Evolutionary conservation across 2,329 filamentous ascomycete species (phyloP).

Genomic region (Tolypocladium endophyticum): DNA sequence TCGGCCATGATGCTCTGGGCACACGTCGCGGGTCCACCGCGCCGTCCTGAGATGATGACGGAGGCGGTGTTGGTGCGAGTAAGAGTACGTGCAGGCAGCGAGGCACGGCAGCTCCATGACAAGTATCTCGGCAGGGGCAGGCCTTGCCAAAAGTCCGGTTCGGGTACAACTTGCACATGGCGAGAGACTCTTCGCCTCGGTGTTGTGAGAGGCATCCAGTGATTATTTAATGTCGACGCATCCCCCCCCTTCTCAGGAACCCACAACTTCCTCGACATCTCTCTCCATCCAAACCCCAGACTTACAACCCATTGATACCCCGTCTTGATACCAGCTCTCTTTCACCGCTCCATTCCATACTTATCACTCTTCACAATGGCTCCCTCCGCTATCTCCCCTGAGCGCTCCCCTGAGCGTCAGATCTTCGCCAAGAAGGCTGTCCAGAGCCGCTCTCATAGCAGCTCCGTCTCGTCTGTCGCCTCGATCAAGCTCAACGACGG

Average conservation of each 20-base stretch:
- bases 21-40: constrained; percentile 7
- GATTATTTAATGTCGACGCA: constrained; percentile 9
- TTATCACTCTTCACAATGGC: constrained; percentile 16
- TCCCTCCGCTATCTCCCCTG: constrained; percentile 23
- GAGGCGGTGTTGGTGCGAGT: constrained; percentile 11
- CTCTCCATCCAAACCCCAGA: background rate
- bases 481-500: constrained; percentile 61
- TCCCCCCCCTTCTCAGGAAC: background rate
- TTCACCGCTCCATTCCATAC: background rate
- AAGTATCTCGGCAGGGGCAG: background rate
- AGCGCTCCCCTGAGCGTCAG: constrained; percentile 20
- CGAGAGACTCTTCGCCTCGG: background rate
- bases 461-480: constrained; percentile 12
- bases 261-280: constrained; percentile 3
- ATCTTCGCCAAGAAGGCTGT: constrained; percentile 17
- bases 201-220: background rate
- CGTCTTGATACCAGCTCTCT: background rate
- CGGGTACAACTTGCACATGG: background rate
- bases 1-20: background rate
- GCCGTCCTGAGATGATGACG: constrained; percentile 9
- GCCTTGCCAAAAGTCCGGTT: background rate
- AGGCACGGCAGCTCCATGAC: background rate
- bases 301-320: background rate
- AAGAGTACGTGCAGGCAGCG: background rate
- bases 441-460: constrained; percentile 13